Evolutionary conservation across 805 yeast genomes (phyloP).

Genomic region (Dipodascus albidus): DNA sequence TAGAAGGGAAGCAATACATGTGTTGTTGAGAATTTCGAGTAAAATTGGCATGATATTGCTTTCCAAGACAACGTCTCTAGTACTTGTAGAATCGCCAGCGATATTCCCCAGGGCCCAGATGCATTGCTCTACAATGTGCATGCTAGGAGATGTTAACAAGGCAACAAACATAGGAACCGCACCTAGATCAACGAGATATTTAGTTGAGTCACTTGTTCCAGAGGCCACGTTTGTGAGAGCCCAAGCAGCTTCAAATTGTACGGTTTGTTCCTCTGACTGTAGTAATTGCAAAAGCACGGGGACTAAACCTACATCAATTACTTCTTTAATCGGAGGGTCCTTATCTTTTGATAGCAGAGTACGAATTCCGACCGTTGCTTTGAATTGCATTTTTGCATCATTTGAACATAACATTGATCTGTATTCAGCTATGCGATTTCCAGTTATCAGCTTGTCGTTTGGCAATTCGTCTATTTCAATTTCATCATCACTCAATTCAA

Average conservation of each 20-base stretch:
- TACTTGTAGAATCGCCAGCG: slow-evolving; percentile 90
- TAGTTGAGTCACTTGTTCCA: slow-evolving; percentile 82
- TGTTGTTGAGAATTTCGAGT: slow-evolving; percentile 60
- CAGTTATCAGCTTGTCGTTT: neutral
- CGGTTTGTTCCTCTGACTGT: slow-evolving; percentile 62
- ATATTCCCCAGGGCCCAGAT: slow-evolving; percentile 99
- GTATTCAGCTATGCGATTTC: neutral
- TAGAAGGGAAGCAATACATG: slow-evolving; percentile 71
- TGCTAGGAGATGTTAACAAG: slow-evolving; percentile 64
- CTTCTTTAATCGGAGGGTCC: slow-evolving; percentile 92
- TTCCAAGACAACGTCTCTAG: slow-evolving; percentile 78
- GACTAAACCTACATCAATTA: slow-evolving; percentile 86
- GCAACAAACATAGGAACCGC: slow-evolving; percentile 89
- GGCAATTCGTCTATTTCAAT: slow-evolving; percentile 59
- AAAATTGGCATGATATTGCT: slow-evolving; percentile 87
- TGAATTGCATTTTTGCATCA: slow-evolving; percentile 69
- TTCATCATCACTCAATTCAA: slow-evolving; percentile 36
- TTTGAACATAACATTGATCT: slow-evolving; percentile 62
- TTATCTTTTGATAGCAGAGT: slow-evolving; percentile 87
- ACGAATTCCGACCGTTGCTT: slow-evolving; percentile 86
- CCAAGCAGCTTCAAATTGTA: slow-evolving; percentile 98
- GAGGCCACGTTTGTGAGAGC: slow-evolving; percentile 96
- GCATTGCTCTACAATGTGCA: slow-evolving; percentile 95
- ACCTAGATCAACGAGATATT: slow-evolving; percentile 79
- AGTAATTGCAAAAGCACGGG: slow-evolving; percentile 83